phyloP scores from a whole-genome alignment of 2,329 filamentous ascomycete genomes.

The Fusarium zealandicum region DNA sequence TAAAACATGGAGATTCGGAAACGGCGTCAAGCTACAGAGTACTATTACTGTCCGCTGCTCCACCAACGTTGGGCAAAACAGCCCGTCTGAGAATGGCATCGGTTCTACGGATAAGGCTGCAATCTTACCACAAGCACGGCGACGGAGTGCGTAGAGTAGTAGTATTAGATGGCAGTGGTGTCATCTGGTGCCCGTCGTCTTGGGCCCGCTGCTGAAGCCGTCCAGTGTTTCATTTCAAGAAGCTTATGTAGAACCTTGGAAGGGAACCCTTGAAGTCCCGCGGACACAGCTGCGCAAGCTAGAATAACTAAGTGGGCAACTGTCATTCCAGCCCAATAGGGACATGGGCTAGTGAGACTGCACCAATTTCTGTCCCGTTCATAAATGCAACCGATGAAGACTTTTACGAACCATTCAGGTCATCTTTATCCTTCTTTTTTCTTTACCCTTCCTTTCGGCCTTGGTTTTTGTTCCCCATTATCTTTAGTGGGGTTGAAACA shows the following conservation, averaged over 20 bases:
- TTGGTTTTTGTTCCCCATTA: too few relatives aligned
- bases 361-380: not conserved
- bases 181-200: conserved; percentile 1
- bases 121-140: conserved; percentile 8
- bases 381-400: not conserved
- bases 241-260: conserved; percentile 5
- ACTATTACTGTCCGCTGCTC: conserved; percentile 11
- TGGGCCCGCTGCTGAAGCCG: conserved; percentile 5
- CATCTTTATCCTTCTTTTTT: not conserved
- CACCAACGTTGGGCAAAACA: conserved; percentile 18
- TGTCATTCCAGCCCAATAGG: not conserved
- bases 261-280: not conserved
- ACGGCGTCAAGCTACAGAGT: conserved; percentile 27
- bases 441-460: too few relatives aligned
- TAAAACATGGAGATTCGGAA: conserved; percentile 36
- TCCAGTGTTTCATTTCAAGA: conserved; percentile 1
- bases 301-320: not conserved
- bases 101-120: not conserved
- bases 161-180: conserved; percentile 3
- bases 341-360: not conserved
- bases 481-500: not conserved
- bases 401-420: not conserved
- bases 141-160: too few relatives aligned
- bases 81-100: not conserved
- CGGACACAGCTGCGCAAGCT: not conserved